Conservation (phyloP, 371 early-diverging fungal species). For the Nosema granulosis region DNA sequence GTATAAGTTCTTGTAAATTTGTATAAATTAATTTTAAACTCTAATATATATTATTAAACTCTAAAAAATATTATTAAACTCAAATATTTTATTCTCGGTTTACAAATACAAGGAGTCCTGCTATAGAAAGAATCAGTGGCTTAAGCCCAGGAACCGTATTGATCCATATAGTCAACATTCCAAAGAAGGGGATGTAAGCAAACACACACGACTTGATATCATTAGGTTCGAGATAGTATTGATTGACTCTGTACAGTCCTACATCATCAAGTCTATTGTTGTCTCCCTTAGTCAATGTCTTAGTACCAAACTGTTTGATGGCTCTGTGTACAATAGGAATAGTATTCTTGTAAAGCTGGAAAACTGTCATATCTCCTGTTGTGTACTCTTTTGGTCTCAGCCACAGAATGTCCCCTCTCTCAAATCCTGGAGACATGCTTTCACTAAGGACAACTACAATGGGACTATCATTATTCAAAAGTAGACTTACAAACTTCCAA, state of each 20-base stretch:
- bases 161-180: constrained; percentile 76
- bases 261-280: constrained; percentile 88
- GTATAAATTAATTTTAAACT: too few species aligned
- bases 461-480: constrained; percentile 85
- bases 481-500: constrained; percentile 81
- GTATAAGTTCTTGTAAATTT: too few species aligned
- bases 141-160: constrained; percentile 58
- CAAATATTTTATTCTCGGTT: constrained; percentile 34
- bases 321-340: constrained; percentile 97
- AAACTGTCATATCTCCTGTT: constrained; percentile 89
- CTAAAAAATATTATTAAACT: too few species aligned
- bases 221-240: constrained; percentile 70
- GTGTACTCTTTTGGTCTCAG: constrained; percentile 71
- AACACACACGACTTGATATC: constrained; percentile 61
- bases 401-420: constrained; percentile 89
- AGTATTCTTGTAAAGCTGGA: constrained; percentile 78
- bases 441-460: constrained; percentile 95
- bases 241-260: constrained; percentile 76
- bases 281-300: constrained; percentile 92
- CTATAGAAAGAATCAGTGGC: constrained; percentile 35
- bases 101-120: constrained; percentile 55
- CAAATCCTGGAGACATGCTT: constrained; percentile 95
- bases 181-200: constrained; percentile 75
- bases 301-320: constrained; percentile 69
- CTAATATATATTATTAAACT: too few species aligned